Conservation (phyloP, 306 rosid genomes). For the Mucuna pruriens region DNA sequence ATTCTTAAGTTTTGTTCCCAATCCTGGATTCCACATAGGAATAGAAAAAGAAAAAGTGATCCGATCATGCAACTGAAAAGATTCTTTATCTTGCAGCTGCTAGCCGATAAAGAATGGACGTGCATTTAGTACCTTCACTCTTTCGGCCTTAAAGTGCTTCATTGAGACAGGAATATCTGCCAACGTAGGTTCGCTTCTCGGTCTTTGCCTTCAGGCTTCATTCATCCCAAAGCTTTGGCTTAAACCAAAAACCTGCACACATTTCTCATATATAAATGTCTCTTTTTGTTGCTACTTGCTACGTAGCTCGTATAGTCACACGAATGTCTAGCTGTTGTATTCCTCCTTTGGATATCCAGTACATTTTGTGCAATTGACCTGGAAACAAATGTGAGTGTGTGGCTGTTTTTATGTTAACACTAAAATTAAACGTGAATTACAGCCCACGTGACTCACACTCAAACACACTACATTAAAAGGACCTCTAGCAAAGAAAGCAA, state of each 20-base stretch:
- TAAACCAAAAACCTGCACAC: background rate
- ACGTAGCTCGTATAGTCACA: background rate
- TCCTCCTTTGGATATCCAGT: background rate
- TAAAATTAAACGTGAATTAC: too few species aligned
- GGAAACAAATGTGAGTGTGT: background rate
- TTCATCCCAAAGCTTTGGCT: background rate
- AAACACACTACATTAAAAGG: background rate
- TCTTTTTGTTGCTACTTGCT: background rate
- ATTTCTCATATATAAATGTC: background rate
- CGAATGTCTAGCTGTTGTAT: background rate
- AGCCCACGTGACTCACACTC: too few species aligned
- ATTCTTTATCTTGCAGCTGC: background rate
- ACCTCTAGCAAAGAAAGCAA: slow-evolving; percentile 21
- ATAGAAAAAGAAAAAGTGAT: background rate
- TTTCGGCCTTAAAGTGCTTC: slow-evolving; percentile 14
- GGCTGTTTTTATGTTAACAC: too few species aligned
- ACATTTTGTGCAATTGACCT: background rate
- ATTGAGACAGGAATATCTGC: background rate
- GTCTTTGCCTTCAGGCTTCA: background rate
- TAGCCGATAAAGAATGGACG: slow-evolving; percentile 1
- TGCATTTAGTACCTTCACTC: slow-evolving; percentile 8
- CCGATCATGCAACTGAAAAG: slow-evolving; percentile 16
- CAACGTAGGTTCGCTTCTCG: slow-evolving; percentile 19
- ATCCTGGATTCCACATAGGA: background rate
- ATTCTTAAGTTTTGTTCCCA: background rate